Conservation (phyloP, 345 rosid genomes). For the Syzygium aromaticum region DNA sequence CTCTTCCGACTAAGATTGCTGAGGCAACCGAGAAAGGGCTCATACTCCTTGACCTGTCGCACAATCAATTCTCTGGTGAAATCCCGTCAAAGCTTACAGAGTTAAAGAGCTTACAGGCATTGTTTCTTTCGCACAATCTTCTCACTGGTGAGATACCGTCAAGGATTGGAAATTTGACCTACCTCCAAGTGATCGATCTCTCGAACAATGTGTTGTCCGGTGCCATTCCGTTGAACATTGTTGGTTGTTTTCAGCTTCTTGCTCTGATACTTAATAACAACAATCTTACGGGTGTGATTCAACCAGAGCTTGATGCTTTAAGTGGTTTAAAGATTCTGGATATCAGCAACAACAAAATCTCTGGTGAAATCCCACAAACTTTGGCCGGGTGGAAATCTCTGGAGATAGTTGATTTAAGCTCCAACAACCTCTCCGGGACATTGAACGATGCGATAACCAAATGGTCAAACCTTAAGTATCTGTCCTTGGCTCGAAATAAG, state of each 20-base stretch:
- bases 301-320: slow-evolving; percentile 88
- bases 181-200: slow-evolving; percentile 82
- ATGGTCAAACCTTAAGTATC: slow-evolving; percentile 74
- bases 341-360: slow-evolving; percentile 64
- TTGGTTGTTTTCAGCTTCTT: slow-evolving; percentile 85
- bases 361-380: slow-evolving; percentile 88
- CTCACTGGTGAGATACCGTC: slow-evolving; percentile 72
- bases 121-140: slow-evolving; percentile 79
- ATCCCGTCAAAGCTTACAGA: slow-evolving; percentile 70
- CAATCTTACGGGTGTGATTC: slow-evolving; percentile 75
- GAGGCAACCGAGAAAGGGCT: slow-evolving; percentile 68
- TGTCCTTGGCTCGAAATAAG: slow-evolving; percentile 68
- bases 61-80: slow-evolving; percentile 63
- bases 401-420: slow-evolving; percentile 81
- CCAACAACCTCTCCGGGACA: slow-evolving; percentile 72
- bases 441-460: slow-evolving; percentile 79
- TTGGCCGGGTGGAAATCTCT: slow-evolving; percentile 79
- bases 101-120: slow-evolving; percentile 67
- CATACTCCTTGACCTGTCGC: slow-evolving; percentile 73
- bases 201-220: slow-evolving; percentile 70
- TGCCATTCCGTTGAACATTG: slow-evolving; percentile 70
- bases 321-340: slow-evolving; percentile 75
- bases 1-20: slow-evolving; percentile 54
- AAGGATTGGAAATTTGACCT: slow-evolving; percentile 76
- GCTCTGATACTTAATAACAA: slow-evolving; percentile 64